Evolutionary conservation across 2,329 filamentous ascomycete genomes (phyloP).

Genomic region (Rasamsonia emersonii): DNA sequence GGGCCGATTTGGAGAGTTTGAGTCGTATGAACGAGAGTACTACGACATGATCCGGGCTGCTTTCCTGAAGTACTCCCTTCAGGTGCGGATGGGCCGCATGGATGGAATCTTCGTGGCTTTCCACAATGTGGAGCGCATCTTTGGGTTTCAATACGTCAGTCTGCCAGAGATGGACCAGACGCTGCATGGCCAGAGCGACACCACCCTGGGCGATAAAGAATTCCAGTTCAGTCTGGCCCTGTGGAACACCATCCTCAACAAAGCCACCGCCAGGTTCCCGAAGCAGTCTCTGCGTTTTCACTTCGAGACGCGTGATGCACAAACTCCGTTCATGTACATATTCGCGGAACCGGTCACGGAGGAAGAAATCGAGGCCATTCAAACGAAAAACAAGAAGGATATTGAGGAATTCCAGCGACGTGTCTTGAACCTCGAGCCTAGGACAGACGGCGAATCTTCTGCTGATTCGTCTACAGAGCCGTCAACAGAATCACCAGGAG

Average conservation of each 20-base stretch:
- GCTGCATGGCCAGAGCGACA: slow-evolving; percentile 68
- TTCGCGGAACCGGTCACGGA: slow-evolving; percentile 78
- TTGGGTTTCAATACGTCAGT: slow-evolving; percentile 92
- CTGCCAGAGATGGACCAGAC: slow-evolving; percentile 81
- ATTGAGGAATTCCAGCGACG: slow-evolving; percentile 59
- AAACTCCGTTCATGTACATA: slow-evolving; percentile 68
- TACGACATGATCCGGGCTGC: slow-evolving; percentile 93
- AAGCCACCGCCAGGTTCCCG: slow-evolving; percentile 66
- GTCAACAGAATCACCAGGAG: not conserved
- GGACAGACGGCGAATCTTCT: slow-evolving; percentile 6
- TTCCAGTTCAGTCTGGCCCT: slow-evolving; percentile 74
- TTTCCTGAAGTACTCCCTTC: slow-evolving; percentile 92
- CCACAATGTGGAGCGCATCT: slow-evolving; percentile 90
- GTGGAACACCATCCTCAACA: slow-evolving; percentile 70
- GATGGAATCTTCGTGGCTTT: slow-evolving; percentile 96
- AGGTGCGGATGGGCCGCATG: slow-evolving; percentile 96
- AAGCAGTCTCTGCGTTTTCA: slow-evolving; percentile 66
- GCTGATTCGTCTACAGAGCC: slow-evolving; percentile 1
- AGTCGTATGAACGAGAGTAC: slow-evolving; percentile 92
- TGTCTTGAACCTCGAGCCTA: slow-evolving; percentile 26
- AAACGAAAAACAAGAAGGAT: slow-evolving; percentile 55
- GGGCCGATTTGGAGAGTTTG: slow-evolving; percentile 63
- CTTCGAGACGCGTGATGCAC: slow-evolving; percentile 62
- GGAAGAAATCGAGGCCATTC: slow-evolving; percentile 63
- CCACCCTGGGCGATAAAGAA: slow-evolving; percentile 66